Conservation (phyloP, 768 basidiomycete genomes). For the Boletus insuetus region DNA sequence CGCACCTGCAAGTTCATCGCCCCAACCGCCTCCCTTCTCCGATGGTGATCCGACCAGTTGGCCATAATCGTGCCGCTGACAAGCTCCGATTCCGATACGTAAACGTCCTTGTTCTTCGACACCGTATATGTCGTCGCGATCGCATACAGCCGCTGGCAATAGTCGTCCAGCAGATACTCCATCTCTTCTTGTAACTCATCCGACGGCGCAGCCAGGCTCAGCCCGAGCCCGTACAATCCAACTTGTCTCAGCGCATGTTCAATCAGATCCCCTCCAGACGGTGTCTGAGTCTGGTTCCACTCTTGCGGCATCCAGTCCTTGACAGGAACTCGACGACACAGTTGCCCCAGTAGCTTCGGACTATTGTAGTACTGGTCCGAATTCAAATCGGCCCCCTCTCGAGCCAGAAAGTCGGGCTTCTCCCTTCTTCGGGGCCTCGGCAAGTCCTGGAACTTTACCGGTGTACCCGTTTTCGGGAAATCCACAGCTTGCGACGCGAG, state of each 20-base stretch:
- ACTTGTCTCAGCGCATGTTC: conserved; percentile 23
- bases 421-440: conserved; percentile 27
- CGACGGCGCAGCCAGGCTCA: conserved; percentile 22
- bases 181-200: conserved; percentile 37
- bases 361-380: conserved; percentile 38
- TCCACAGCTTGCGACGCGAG: conserved; percentile 48
- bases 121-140: conserved; percentile 38
- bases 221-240: conserved; percentile 32
- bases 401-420: conserved; percentile 46
- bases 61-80: conserved; percentile 46
- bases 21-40: conserved; percentile 36
- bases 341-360: conserved; percentile 39
- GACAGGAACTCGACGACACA: conserved; percentile 45
- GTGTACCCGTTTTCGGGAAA: conserved; percentile 44
- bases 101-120: conserved; percentile 34
- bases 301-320: conserved; percentile 30
- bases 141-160: conserved; percentile 30
- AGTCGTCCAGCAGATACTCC: conserved; percentile 35
- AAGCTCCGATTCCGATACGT: conserved; percentile 41
- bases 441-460: conserved; percentile 36
- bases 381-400: conserved; percentile 33
- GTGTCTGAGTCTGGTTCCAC: conserved; percentile 14
- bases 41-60: conserved; percentile 41
- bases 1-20: conserved; percentile 46
- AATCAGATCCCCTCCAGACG: conserved; percentile 29